Evolutionary conservation across 2,329 filamentous ascomycete genomes (phyloP).

Genomic region (Venturiaceae sp.): DNA sequence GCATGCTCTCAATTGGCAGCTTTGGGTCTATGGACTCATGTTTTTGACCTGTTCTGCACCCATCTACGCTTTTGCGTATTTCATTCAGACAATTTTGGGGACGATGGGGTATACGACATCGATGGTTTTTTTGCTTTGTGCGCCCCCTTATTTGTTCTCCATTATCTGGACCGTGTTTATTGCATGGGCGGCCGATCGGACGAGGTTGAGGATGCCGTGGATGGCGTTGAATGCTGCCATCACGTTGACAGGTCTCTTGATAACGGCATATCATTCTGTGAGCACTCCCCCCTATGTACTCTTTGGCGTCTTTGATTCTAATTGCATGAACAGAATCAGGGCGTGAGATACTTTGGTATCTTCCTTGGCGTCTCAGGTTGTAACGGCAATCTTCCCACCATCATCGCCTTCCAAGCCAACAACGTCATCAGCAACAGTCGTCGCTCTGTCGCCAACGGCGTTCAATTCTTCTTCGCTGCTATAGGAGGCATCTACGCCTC

Average conservation of each 20-base stretch:
- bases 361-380: conserved; percentile 20
- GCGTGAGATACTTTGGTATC: conserved; percentile 19
- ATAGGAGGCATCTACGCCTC: conserved; percentile 22
- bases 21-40: conserved; percentile 17
- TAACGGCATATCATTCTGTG: too few relatives aligned
- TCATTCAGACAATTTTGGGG: too few relatives aligned
- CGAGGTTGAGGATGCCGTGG: too few relatives aligned
- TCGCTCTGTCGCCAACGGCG: conserved; percentile 18
- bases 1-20: conserved; percentile 14
- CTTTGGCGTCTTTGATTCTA: conserved; percentile 10
- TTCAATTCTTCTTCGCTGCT: conserved; percentile 22
- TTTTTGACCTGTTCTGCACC: conserved; percentile 15
- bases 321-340: neutral
- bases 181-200: too few relatives aligned
- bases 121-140: too few relatives aligned
- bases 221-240: too few relatives aligned
- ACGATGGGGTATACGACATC: too few relatives aligned
- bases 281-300: neutral
- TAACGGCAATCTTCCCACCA: conserved; percentile 20
- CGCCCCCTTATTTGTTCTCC: too few relatives aligned
- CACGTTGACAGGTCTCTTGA: too few relatives aligned
- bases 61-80: conserved; percentile 17
- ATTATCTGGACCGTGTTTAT: too few relatives aligned
- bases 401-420: conserved; percentile 23
- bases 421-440: conserved; percentile 21